Evolutionary conservation across 2,329 filamentous ascomycete genomes (phyloP), one percentile per base, ranked within the genome.

Genomic region (Huntiella savannae): DNA sequence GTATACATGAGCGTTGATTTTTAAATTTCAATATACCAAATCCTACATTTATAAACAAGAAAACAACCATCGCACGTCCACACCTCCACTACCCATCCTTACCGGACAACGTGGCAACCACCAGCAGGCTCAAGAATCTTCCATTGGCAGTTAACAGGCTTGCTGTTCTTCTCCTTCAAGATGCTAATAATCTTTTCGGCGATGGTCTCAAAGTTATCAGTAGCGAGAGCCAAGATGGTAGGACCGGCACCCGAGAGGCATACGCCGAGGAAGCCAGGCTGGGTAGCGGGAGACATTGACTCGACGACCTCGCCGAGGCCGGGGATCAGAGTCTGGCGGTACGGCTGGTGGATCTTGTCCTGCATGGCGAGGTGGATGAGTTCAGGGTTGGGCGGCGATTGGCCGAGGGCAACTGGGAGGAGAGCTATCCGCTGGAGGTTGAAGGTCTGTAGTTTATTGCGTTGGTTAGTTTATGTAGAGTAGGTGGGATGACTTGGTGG

Each of bases 311-410:
- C 82, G 12, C 82, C 81, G 48, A 98, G 71, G 1, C 88, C 91
- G 1, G 91, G 91, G 54, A 98, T 93, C 51, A 98, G 73, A 2
- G 74, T 80, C 63, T 91, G 80, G 46, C 91, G 80, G 67, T 98
- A 96, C 38, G 86, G 91, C 63, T 98, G 91, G 65, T 98, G 91
- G 51, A 98, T 77, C 64, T 87, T 93, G 67, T 98, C 91, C 65
- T 96, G 91, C 91, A 98, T 98, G 40, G 87, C 88, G 41, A 92
- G 77, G 66, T 92, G 92, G 60, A 98, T 98, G 62, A 93, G 80
- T 55, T 92, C 80, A 16, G 91, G 80, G 58, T 95, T 82, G 1
- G 87, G 88, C 7, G 91, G 88, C 5, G 82, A 88, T 60, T 85
- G 79, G 52, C 87, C 86, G 40, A 98, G 71, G 1, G 87, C 87